These are phyloP conservation scores for Dichomitus squalens DNA, from an alignment of 1,284 basidiomycete genomes.

Conservation along the genomic window DNA sequence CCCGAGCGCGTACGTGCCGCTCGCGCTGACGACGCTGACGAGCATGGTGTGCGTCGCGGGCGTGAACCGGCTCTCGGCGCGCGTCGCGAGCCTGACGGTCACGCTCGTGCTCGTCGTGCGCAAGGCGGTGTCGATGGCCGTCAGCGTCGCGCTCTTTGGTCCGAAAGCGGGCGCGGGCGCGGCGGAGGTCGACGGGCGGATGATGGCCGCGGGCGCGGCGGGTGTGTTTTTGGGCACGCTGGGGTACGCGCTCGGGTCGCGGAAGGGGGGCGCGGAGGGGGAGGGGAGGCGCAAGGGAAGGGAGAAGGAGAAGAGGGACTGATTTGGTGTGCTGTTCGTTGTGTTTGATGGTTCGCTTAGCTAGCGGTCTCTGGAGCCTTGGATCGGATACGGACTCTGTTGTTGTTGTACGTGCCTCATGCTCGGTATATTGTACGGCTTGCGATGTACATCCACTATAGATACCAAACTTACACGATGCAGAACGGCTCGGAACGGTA, in stretches of 20 bases:
- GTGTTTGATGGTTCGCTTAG: not conserved
- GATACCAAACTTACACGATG: too few relatives aligned
- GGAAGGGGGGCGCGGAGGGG: conserved; percentile 1
- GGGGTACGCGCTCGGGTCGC: conserved; percentile 52
- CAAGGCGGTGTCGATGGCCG: conserved; percentile 83
- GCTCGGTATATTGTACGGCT: not conserved
- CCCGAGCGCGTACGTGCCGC: conserved; percentile 67
- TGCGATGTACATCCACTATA: not conserved
- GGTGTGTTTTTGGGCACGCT: conserved; percentile 77
- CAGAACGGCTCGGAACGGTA: too few relatives aligned
- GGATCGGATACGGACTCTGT: not conserved
- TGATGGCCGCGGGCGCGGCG: conserved; percentile 66
- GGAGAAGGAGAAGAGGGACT: conserved; percentile 20
- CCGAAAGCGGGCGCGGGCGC: conserved; percentile 26
- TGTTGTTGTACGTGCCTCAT: conserved; percentile 1
- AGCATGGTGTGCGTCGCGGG: conserved; percentile 91
- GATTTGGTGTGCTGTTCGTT: not conserved
- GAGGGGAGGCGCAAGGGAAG: conserved; percentile 18
- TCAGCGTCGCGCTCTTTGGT: conserved; percentile 62
- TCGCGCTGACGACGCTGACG: conserved; percentile 81
- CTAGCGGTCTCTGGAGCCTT: not conserved
- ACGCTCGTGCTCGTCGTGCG: conserved; percentile 89
- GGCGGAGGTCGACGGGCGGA: conserved; percentile 20
- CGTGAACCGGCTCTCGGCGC: conserved; percentile 83
- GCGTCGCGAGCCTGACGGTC: conserved; percentile 81